Conservation (phyloP, 73 alveolate species). For the Paramecium pentaurelia region DNA sequence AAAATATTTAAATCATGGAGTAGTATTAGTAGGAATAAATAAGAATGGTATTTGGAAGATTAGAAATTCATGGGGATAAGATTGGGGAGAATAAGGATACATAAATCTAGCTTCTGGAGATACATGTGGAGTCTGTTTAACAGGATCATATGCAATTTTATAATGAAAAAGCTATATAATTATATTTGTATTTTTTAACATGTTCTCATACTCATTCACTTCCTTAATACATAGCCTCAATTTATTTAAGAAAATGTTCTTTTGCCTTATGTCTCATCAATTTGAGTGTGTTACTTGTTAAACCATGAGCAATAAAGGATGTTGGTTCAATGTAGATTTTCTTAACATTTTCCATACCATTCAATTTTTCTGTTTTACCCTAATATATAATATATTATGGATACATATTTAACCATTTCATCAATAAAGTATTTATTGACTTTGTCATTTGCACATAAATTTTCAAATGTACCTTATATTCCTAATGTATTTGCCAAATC, state of each 20-base stretch:
- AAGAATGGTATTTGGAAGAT: constrained; percentile 22
- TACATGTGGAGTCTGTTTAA: constrained; percentile 44
- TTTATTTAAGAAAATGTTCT: constrained; percentile 67
- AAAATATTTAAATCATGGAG: constrained; percentile 56
- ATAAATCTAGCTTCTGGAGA: constrained; percentile 47
- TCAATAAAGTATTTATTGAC: constrained; percentile 23
- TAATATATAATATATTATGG: neutral
- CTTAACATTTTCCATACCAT: constrained; percentile 84
- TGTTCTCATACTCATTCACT: neutral
- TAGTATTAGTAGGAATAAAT: constrained; percentile 54
- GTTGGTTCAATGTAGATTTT: constrained; percentile 71
- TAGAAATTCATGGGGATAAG: constrained; percentile 66
- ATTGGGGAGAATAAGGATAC: constrained; percentile 68
- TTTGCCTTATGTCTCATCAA: constrained; percentile 83
- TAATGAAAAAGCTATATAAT: neutral
- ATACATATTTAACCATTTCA: constrained; percentile 56
- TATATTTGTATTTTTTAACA: neutral
- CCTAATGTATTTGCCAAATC: constrained; percentile 55
- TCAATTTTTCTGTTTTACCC: constrained; percentile 69
- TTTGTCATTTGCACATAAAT: constrained; percentile 43
- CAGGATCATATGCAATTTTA: neutral
- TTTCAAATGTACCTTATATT: constrained; percentile 53
- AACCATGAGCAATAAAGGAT: constrained; percentile 71
- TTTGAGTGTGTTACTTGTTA: constrained; percentile 87
- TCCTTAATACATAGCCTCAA: constrained; percentile 69